phyloP scores from a whole-genome alignment of 176 grass and related monocot genomes.

The Lolium multiflorum region DNA sequence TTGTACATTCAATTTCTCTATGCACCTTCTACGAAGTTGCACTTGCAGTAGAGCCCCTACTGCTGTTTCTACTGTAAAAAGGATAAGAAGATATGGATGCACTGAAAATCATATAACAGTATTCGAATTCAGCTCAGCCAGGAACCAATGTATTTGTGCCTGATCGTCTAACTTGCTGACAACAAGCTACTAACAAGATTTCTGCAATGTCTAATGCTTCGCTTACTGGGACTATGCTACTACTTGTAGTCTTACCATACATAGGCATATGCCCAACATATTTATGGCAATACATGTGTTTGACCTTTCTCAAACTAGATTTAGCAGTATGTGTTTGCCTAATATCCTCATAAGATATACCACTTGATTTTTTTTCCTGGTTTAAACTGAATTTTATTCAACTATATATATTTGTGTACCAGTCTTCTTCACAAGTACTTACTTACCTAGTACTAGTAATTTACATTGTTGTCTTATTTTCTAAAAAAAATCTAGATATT shows the following conservation, averaged over 20 bases:
- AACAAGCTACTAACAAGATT: background rate
- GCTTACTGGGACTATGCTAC: background rate
- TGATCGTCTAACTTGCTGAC: background rate
- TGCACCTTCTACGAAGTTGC: background rate
- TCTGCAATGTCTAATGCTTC: background rate
- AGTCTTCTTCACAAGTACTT: background rate
- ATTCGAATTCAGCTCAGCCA: background rate
- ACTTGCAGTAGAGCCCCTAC: background rate
- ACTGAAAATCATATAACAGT: background rate
- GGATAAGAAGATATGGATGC: background rate
- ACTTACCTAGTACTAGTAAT: too few relatives aligned
- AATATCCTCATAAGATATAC: too few relatives aligned
- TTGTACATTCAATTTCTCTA: background rate
- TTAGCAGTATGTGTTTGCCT: too few relatives aligned
- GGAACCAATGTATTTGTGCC: background rate
- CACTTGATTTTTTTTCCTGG: background rate
- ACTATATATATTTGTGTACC: background rate
- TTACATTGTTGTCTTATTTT: too few relatives aligned
- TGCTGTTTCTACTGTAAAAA: background rate
- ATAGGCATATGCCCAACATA: background rate
- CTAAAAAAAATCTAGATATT: too few relatives aligned
- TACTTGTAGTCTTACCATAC: background rate
- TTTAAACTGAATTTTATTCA: background rate
- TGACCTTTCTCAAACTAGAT: background rate
- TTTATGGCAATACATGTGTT: background rate